Evolutionary conservation across 2,329 filamentous ascomycete species (phyloP), one percentile per base, ranked within the genome.

Genomic region (Fusarium continuum): DNA sequence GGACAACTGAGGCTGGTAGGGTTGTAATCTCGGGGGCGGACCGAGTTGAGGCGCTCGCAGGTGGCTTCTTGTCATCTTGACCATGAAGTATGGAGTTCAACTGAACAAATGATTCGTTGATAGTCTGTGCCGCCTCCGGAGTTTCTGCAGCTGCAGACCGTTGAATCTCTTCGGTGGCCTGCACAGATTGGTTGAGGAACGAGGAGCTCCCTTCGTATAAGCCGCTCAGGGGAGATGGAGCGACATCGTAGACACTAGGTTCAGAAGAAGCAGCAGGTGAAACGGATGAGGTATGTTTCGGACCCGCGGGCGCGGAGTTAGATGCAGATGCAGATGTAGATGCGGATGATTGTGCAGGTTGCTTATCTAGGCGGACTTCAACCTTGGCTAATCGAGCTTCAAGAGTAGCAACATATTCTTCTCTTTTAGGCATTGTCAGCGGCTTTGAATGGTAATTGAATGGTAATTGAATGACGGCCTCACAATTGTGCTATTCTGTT

Each of bases 131-230:
- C n/a, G 55, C 56, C 17, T 61, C 61, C 6, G 61, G 54, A 3
- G 48, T 65, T 5, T 53, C 39, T 7, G 56, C 49, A 11, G 20
- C 56, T n/a, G 50, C 61, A 10, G 61, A 50, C 10, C 36, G 39
- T 34, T 64, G 55, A 17, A 59, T 29, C n/a, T 64, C 63, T 38
- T 67, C 29, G 17, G 51, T 61, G 6, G 64, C 46, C 16, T 50
- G 44, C 5, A 58, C 31, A 9, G 60, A 64, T n/a, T 67, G 64
- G 20, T 49, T 60, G 20, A 58, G 55, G 19, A 67, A 67, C 0
- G 64, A 67, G 4, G 64, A 67, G 3, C 49, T 57, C n/a, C 64
- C 64, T 17, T 67, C 60, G 11, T 67, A 67, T 3, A 67, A 22
- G 10, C 25, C 39, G 19, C 23, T 52, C 0, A 38, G 28, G 1